phyloP scores from a whole-genome alignment of 78 protist species.

The Cavenderia fasciculata region DNA sequence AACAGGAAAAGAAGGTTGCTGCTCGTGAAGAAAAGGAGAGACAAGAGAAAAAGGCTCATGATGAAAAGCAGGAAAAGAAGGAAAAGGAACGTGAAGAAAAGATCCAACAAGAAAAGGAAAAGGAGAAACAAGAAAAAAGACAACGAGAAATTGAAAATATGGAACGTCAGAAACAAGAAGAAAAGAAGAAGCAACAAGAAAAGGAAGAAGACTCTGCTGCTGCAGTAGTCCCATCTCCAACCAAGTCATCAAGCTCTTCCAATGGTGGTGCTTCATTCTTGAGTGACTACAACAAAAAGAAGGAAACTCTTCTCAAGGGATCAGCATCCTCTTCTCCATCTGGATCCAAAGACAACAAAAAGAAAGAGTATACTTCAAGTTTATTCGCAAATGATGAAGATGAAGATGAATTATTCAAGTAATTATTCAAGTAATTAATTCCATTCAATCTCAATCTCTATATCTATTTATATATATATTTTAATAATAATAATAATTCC shows the following conservation, averaged over 20 bases:
- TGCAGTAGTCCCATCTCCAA: background rate
- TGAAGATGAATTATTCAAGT: constrained; percentile 14
- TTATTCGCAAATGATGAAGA: background rate
- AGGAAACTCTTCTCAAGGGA: constrained; percentile 43
- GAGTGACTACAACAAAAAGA: constrained; percentile 60
- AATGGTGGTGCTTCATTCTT: constrained; percentile 8
- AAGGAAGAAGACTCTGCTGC: background rate
- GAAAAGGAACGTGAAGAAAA: background rate
- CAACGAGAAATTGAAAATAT: constrained; percentile 23
- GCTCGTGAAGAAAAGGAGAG: constrained; percentile 5
- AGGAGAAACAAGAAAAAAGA: constrained; percentile 6
- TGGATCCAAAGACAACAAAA: background rate
- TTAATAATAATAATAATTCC: no score
- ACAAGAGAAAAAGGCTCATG: background rate
- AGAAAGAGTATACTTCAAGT: constrained; percentile 19
- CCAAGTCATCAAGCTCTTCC: background rate
- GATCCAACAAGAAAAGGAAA: background rate
- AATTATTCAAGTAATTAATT: constrained; percentile 10
- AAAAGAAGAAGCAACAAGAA: background rate
- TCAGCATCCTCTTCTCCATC: background rate
- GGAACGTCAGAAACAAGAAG: background rate
- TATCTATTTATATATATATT: no score
- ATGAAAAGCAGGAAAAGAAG: constrained; percentile 2
- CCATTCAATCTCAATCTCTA: background rate
- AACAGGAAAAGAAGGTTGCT: background rate